Percentiles rank a stretch among this genome's conserved stretches.
Conservation (phyloP, 495 filamentous ascomycete species). For the Lindgomyces ingoldianus region DNA sequence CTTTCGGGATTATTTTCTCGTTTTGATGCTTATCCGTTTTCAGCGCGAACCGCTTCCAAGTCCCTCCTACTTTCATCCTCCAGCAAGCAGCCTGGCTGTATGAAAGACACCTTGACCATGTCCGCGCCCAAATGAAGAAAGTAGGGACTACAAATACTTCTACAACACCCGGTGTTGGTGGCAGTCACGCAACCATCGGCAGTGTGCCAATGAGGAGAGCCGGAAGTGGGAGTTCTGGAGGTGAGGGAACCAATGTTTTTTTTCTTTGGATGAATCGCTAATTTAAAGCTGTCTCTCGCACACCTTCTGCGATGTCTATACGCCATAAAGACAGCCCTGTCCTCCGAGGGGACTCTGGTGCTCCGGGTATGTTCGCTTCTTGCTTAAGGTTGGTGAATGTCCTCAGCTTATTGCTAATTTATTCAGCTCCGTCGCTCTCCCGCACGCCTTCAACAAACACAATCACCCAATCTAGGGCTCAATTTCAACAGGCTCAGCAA, state of each 20-base stretch:
- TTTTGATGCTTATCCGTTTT: background rate
- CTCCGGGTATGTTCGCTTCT: constrained; percentile 44
- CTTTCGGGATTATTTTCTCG: background rate
- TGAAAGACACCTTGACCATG: constrained; percentile 83
- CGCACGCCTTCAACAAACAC: constrained; percentile 52
- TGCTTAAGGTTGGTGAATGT: no score
- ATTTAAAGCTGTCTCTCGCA: constrained; percentile 51
- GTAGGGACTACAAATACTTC: constrained; percentile 56
- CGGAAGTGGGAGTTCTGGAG: constrained; percentile 56
- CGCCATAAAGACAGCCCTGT: constrained; percentile 62
- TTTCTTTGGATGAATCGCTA: background rate
- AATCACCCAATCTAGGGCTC: constrained; percentile 45
- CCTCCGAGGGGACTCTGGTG: constrained; percentile 50
- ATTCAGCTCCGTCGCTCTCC: constrained; percentile 42
- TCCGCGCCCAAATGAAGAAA: constrained; percentile 86
- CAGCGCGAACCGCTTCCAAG: constrained; percentile 66
- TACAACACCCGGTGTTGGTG: constrained; percentile 51
- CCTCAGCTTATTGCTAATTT: constrained; percentile 12
- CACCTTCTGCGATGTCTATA: constrained; percentile 62
- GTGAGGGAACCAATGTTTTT: background rate
- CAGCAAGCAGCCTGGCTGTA: constrained; percentile 96
- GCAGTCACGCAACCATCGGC: constrained; percentile 40
- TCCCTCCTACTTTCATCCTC: constrained; percentile 82
- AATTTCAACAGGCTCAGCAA: constrained; percentile 11
- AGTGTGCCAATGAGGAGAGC: constrained; percentile 61